phyloP scores from a whole-genome alignment of 139 green algal species.

The Edaphochlamys debaryana region DNA sequence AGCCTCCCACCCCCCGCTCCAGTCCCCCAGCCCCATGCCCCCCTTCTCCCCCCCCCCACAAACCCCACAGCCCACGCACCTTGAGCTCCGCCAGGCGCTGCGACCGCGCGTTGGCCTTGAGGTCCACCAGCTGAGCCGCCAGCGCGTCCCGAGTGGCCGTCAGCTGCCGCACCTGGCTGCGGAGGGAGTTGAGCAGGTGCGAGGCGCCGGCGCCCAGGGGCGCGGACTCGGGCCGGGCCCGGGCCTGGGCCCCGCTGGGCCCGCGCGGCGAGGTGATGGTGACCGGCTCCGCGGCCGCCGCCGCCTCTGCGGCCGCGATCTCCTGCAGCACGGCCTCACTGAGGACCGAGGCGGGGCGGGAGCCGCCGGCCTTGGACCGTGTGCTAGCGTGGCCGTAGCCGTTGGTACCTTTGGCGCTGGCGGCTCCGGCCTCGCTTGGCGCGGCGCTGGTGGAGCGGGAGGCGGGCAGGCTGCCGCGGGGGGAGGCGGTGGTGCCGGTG shows the following conservation, averaged over 20 bases:
- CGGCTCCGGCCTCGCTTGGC: no score
- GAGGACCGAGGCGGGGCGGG: not conserved
- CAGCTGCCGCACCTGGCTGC: constrained; percentile 12
- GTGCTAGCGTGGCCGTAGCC: no score
- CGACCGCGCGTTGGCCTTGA: not conserved
- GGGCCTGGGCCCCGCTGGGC: not conserved
- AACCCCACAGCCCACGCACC: not conserved
- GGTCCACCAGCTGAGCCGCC: constrained; percentile 23
- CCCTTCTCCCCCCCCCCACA: not conserved
- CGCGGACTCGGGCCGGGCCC: constrained; percentile 16
- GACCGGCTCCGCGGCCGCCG: no score
- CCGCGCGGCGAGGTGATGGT: no score
- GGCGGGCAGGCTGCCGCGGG: no score
- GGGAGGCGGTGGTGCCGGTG: no score
- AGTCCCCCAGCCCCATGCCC: not conserved
- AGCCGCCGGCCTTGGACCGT: no score
- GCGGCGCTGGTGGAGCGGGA: no score
- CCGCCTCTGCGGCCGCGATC: no score
- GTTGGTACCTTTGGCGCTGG: no score
- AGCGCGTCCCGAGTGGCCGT: constrained; percentile 29
- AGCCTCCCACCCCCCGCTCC: not conserved
- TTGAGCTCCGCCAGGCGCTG: constrained; percentile 25
- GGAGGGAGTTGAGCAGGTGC: constrained; percentile 7
- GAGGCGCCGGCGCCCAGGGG: not conserved
- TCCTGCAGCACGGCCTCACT: no score